Percentiles rank a stretch among this genome's conserved stretches.
Evolutionary conservation across 2,329 filamentous ascomycete species (phyloP).

Genomic region (Talaromyces sp.): DNA sequence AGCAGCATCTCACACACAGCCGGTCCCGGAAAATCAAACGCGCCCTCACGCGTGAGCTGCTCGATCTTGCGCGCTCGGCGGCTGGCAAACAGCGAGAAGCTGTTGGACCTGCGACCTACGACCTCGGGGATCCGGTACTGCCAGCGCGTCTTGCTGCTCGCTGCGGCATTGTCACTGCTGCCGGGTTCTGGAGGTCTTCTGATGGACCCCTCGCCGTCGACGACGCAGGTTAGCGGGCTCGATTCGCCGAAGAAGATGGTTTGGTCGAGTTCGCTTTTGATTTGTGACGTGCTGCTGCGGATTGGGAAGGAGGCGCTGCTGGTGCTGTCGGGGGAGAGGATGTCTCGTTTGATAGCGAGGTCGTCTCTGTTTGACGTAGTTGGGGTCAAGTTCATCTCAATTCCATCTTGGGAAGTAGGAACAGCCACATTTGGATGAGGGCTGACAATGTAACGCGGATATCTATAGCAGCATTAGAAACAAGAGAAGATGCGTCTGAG

Average conservation of each 20-base stretch:
- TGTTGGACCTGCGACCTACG: constrained; percentile 8
- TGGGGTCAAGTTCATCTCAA: neutral
- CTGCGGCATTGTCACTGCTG: constrained; percentile 15
- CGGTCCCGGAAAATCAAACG: constrained; percentile 43
- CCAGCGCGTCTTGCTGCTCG: constrained; percentile 30
- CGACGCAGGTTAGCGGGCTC: constrained; percentile 46
- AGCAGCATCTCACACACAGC: constrained; percentile 41
- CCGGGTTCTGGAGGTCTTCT: constrained; percentile 21
- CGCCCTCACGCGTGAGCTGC: constrained; percentile 35
- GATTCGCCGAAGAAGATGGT: constrained; percentile 45
- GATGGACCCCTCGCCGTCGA: constrained; percentile 36
- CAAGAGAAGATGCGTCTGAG: constrained; percentile 12
- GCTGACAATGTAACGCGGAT: constrained; percentile 12
- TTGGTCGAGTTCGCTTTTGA: constrained; percentile 14
- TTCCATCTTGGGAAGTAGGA: neutral
- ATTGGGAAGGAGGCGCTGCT: neutral
- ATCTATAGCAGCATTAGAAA: constrained; percentile 12
- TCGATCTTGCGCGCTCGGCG: constrained; percentile 28
- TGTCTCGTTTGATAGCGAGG: constrained; percentile 1
- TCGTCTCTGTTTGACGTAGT: neutral
- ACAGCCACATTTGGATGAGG: constrained; percentile 2
- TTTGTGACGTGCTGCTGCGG: neutral
- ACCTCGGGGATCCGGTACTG: constrained; percentile 31
- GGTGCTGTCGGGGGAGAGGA: constrained; percentile 13
- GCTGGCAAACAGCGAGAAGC: constrained; percentile 12